phyloP scores from a whole-genome alignment of 306 rosid species.

The Dryas octopetala region DNA sequence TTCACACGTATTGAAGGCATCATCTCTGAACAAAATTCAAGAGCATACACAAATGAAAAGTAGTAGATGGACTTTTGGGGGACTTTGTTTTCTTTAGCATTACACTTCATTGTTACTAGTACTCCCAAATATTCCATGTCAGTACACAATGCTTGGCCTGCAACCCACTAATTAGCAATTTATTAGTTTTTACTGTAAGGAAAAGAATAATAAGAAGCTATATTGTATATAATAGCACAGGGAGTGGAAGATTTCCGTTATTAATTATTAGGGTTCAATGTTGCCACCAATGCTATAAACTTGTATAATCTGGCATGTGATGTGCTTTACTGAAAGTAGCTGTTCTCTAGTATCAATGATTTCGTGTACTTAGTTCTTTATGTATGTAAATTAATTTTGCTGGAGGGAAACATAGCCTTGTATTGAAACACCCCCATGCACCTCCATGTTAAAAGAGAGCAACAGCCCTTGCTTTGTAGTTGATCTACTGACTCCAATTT shows the following conservation, averaged over 20 bases:
- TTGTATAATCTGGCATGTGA: background rate
- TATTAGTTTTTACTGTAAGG: background rate
- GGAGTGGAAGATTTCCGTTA: background rate
- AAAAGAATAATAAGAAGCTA: background rate
- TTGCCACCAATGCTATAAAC: background rate
- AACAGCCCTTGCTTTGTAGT: background rate
- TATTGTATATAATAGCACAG: background rate
- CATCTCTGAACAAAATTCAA: background rate
- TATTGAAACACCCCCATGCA: background rate
- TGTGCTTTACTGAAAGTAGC: background rate
- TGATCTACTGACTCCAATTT: constrained; percentile 5
- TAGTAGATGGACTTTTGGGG: background rate
- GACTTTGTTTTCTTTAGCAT: background rate
- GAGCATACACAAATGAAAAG: background rate
- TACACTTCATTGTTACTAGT: background rate
- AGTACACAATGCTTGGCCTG: background rate
- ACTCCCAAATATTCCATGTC: background rate
- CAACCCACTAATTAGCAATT: background rate
- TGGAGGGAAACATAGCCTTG: background rate
- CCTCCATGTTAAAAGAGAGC: background rate
- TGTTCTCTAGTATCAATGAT: background rate
- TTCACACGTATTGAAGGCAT: background rate
- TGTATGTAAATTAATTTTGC: background rate
- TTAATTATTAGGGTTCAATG: background rate
- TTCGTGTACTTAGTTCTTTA: background rate